phyloP scores from a whole-genome alignment of 2,329 filamentous ascomycete species.

The Didymella keratinophila region DNA sequence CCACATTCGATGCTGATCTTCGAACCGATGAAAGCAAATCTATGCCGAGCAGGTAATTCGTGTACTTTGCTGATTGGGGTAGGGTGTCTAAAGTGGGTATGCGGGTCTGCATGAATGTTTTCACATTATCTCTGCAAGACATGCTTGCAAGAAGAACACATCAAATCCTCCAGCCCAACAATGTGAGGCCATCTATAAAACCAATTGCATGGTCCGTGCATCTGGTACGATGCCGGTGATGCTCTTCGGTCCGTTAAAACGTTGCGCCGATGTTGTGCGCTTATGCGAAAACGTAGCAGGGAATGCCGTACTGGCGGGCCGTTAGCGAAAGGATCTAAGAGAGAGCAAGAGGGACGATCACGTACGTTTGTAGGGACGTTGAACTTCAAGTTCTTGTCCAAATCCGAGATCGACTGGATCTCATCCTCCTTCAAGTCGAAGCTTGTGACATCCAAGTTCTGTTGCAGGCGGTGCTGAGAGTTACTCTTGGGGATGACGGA shows the following conservation, averaged over 20 bases:
- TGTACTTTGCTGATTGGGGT: not conserved
- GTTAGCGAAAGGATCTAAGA: conserved; percentile 24
- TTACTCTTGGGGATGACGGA: conserved; percentile 51
- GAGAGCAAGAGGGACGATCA: conserved; percentile 2
- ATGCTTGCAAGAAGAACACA: conserved; percentile 1
- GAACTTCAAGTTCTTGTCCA: conserved; percentile 45
- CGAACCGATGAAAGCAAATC: not conserved
- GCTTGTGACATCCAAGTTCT: conserved; percentile 44
- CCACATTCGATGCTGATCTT: not conserved
- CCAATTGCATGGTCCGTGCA: not conserved
- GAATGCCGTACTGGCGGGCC: conserved; percentile 44
- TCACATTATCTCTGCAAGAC: not conserved
- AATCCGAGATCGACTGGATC: conserved; percentile 41
- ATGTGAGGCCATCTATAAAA: conserved; percentile 1
- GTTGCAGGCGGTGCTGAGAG: conserved; percentile 30
- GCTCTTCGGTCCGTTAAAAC: conserved; percentile 10
- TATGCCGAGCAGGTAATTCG: conserved; percentile 1
- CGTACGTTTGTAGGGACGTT: conserved; percentile 49
- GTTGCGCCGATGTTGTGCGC: conserved; percentile 13
- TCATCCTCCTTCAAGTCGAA: conserved; percentile 37
- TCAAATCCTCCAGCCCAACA: not conserved
- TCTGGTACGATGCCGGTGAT: conserved; percentile 1
- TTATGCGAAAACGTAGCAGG: conserved; percentile 48
- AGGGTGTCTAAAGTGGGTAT: not conserved
- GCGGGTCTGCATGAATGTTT: not conserved